Base-by-base conservation (phyloP, 495 filamentous ascomycete species). In the Extremus antarcticus region DNA sequence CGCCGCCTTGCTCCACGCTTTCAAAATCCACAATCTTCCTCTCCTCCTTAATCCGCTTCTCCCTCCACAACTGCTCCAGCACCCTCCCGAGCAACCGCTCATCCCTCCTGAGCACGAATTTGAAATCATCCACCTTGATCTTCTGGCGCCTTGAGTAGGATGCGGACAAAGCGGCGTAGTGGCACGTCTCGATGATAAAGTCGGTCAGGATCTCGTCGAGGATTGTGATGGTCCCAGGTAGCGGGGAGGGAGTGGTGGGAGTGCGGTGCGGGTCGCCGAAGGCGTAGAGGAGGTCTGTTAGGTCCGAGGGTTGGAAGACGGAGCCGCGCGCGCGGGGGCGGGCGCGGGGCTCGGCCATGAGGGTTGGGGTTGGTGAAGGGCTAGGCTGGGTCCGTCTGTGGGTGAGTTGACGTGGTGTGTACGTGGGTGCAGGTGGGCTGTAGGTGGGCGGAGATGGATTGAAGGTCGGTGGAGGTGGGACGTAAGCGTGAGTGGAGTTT, bases 91-190 rank as follows among this genome's bases (percentile, higher is more conserved):
- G 78, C 67, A 92, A 90, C 61, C 78, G 73, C 21, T 86, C 82
- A 63, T 96, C 92, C 32, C 83, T 79, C 29, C 94, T 81, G 51
- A 96, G 79, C 25, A 87, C 87, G 64, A 92, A 97, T 64, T 90
- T 87, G 74, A 97, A 94, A 68, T 98, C 92, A 59, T 98, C 92
- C 54, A 95, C 86, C 65, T 98, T 98, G 72, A 96, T 87, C 71
- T 98, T 98, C 63, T 91, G 86, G 7, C 92, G 82, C 2, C 88
- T 82, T 1, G 85, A 80, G 68, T 92, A 82, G 63, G 84, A 81
- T 0, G 92, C 92, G 59, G 81, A 81, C 21, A 84, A 79, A 23
- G 86, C 83, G 3, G 92, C 91, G 50, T 86, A 84, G 75, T 95
- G 92, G 74, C 86, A 90, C 55, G 92, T 77, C 67, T 90, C 87